These are phyloP conservation scores for Agmasoma carcini DNA, from an alignment of 371 early-diverging fungal genomes.

Conservation along the genomic window DNA sequence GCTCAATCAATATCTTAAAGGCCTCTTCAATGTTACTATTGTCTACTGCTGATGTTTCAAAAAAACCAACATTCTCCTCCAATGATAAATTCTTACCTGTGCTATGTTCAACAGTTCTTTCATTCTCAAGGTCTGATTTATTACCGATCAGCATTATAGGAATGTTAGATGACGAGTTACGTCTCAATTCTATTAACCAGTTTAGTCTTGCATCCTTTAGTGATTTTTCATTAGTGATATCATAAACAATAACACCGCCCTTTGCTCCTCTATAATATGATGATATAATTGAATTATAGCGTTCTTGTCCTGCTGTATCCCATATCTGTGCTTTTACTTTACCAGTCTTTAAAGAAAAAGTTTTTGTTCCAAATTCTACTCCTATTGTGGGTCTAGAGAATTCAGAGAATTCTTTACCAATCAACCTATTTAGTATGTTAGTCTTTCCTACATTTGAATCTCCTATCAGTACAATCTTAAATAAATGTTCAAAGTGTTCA, in stretches of 20 bases:
- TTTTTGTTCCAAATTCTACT: slow-evolving; percentile 88
- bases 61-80: slow-evolving; percentile 61
- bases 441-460: slow-evolving; percentile 98
- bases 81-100: slow-evolving; percentile 83
- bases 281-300: slow-evolving; percentile 56
- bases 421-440: slow-evolving; percentile 86
- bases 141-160: slow-evolving; percentile 96
- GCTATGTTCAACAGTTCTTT: slow-evolving; percentile 81
- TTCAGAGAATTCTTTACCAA: slow-evolving; percentile 82
- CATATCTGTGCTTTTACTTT: slow-evolving; percentile 98
- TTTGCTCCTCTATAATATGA: slow-evolving; percentile 96
- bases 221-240: slow-evolving; percentile 80
- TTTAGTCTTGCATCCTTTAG: slow-evolving; percentile 74
- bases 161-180: slow-evolving; percentile 87
- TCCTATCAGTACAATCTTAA: slow-evolving; percentile 89
- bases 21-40: slow-evolving; percentile 73
- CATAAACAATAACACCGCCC: slow-evolving; percentile 92
- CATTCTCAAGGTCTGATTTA: slow-evolving; percentile 86
- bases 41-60: slow-evolving; percentile 75
- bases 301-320: slow-evolving; percentile 67
- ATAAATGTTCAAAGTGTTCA: slow-evolving; percentile 56
- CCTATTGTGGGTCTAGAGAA: slow-evolving; percentile 96
- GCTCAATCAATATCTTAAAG: slow-evolving; percentile 69
- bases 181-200: slow-evolving; percentile 91
- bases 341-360: slow-evolving; percentile 80